Evolutionary conservation across 257 asterid genomes (phyloP).

Genomic region (Lavandula angustifolia): DNA sequence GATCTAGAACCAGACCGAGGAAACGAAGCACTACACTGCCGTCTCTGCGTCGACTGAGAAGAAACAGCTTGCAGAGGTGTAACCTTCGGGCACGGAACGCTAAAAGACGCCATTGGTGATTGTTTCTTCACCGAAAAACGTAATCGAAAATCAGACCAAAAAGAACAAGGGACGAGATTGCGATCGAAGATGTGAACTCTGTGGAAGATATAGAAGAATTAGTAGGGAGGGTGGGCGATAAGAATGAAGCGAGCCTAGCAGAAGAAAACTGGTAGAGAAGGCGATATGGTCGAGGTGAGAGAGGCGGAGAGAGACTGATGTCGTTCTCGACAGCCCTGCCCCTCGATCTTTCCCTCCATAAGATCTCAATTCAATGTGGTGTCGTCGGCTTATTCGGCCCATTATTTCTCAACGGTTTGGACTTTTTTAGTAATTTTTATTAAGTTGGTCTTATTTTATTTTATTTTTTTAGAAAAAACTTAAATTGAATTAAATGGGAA

Average conservation of each 20-base stretch:
- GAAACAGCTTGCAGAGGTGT: conserved; percentile 41
- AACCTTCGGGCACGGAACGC: conserved; percentile 49
- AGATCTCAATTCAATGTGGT: conserved; percentile 34
- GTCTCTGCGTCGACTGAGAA: conserved; percentile 34
- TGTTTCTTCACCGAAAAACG: background rate
- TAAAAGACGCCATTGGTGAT: conserved; percentile 53
- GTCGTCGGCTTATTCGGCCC: conserved; percentile 14
- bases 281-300: conserved; percentile 53
- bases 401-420: background rate
- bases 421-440: background rate
- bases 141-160: background rate
- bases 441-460: no score
- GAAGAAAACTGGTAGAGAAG: conserved; percentile 28
- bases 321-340: conserved; percentile 26
- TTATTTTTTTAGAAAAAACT: no score
- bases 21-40: conserved; percentile 34
- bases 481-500: no score
- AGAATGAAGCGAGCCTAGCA: conserved; percentile 30
- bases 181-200: background rate
- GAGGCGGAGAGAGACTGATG: conserved; percentile 24
- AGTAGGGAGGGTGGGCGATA: conserved; percentile 45
- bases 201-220: conserved; percentile 15
- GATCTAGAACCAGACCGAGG: conserved; percentile 45
- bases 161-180: background rate
- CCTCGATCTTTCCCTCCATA: conserved; percentile 42